Evolutionary conservation across 352 stramenopile genomes (phyloP).

Genomic region (Phytophthora tubulina): DNA sequence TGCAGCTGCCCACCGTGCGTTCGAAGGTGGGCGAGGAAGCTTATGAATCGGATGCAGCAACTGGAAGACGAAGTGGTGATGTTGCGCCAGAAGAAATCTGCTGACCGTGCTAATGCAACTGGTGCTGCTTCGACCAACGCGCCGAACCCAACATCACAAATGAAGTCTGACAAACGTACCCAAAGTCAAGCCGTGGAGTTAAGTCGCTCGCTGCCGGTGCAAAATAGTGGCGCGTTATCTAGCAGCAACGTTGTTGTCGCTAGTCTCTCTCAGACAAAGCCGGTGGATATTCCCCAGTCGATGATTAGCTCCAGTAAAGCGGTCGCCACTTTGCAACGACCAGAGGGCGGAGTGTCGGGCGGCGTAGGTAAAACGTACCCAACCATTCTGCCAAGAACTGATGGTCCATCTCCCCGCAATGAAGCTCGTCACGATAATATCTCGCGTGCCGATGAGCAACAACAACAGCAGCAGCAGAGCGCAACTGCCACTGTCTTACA

Average conservation of each 20-base stretch:
- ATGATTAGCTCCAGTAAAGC: slow-evolving; percentile 3
- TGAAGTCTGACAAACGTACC: neutral
- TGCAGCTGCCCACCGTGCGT: slow-evolving; percentile 48
- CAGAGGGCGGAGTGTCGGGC: neutral
- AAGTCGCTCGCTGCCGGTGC: neutral
- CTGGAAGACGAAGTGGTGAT: slow-evolving; percentile 46
- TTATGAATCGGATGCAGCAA: slow-evolving; percentile 49
- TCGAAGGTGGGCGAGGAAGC: slow-evolving; percentile 44
- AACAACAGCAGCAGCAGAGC: slow-evolving; percentile 5
- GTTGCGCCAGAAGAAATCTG: slow-evolving; percentile 23
- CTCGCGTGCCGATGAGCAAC: slow-evolving; percentile 2
- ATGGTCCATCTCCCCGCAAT: neutral
- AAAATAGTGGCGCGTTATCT: neutral
- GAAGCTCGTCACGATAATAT: slow-evolving; percentile 1
- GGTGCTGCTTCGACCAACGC: slow-evolving; percentile 1
- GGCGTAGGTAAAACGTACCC: neutral
- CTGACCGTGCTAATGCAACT: neutral
- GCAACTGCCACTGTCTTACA: slow-evolving; percentile 8
- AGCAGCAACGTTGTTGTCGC: neutral
- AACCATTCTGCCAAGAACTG: slow-evolving; percentile 4
- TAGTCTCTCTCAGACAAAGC: slow-evolving; percentile 6
- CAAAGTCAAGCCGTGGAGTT: neutral
- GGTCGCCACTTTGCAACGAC: neutral
- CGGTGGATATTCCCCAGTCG: slow-evolving; percentile 17
- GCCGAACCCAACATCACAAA: neutral